Percentiles rank a stretch among this genome's conserved stretches.
phyloP scores from a whole-genome alignment of 768 basidiomycete species.

The Heimioporus sp. region DNA sequence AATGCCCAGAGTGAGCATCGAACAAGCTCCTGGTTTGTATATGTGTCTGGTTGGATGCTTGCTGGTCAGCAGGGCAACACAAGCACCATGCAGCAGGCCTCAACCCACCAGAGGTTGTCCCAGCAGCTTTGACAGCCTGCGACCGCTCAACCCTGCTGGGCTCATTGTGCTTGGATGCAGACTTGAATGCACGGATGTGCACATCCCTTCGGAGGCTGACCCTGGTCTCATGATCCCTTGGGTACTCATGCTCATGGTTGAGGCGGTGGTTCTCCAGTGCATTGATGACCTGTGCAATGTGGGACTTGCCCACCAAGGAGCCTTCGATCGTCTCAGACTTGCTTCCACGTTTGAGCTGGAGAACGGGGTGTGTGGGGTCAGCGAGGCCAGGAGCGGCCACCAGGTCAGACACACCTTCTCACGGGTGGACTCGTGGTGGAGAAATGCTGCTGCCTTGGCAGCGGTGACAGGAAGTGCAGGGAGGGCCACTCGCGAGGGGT shows the following conservation, averaged over 20 bases:
- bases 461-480: slow-evolving; percentile 29
- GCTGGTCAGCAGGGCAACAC: no score
- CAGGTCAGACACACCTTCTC: slow-evolving; percentile 22
- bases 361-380: no score
- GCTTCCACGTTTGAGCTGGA: slow-evolving; percentile 5
- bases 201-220: background rate
- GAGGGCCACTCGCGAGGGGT: slow-evolving; percentile 8
- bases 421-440: slow-evolving; percentile 27
- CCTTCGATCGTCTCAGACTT: slow-evolving; percentile 15
- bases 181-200: background rate
- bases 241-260: slow-evolving; percentile 7
- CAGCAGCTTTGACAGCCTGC: background rate
- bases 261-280: slow-evolving; percentile 26
- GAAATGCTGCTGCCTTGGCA: slow-evolving; percentile 30
- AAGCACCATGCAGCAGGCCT: no score
- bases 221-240: background rate
- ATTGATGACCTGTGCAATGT: slow-evolving; percentile 28
- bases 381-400: no score
- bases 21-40: background rate
- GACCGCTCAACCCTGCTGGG: background rate
- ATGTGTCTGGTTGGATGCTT: no score
- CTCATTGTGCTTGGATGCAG: background rate
- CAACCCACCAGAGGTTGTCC: background rate
- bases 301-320: slow-evolving; percentile 24
- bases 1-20: no score